phyloP scores from a whole-genome alignment of 2,329 filamentous ascomycete species.

The Canariomyces notabilis region DNA sequence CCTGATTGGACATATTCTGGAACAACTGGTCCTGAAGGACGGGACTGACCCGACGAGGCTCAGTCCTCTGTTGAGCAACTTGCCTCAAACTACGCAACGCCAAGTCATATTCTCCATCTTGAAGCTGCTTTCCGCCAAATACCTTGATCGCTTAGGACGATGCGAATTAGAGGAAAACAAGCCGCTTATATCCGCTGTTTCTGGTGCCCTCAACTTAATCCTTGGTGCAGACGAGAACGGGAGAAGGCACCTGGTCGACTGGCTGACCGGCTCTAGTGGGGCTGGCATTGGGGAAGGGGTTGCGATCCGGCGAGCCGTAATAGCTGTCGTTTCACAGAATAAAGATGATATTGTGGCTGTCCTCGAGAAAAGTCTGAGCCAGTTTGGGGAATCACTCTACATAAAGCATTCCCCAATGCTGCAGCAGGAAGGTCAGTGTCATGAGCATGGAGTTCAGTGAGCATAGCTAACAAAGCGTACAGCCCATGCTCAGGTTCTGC shows the following conservation, averaged over 20 bases:
- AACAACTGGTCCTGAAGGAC: constrained; percentile 32
- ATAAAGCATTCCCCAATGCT: constrained; percentile 79
- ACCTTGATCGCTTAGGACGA: constrained; percentile 35
- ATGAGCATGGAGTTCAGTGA: background rate
- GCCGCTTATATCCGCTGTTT: constrained; percentile 50
- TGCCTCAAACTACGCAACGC: constrained; percentile 42
- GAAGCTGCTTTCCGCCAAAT: constrained; percentile 42
- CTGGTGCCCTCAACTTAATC: constrained; percentile 50
- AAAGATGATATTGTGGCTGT: constrained; percentile 49
- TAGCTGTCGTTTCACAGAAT: constrained; percentile 52
- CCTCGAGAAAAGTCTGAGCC: constrained; percentile 62
- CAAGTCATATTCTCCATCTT: constrained; percentile 37
- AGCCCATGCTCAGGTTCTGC: constrained; percentile 76
- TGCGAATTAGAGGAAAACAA: constrained; percentile 29
- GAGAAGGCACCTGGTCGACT: constrained; percentile 54
- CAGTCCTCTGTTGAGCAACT: constrained; percentile 30
- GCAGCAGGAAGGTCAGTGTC: constrained; percentile 74
- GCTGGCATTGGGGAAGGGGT: constrained; percentile 60
- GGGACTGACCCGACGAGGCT: constrained; percentile 28
- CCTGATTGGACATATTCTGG: constrained; percentile 35
- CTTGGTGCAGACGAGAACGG: constrained; percentile 43
- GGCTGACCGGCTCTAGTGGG: constrained; percentile 60
- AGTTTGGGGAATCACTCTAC: constrained; percentile 82
- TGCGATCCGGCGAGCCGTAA: constrained; percentile 61
- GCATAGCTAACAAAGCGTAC: constrained; percentile 21